phyloP scores from a whole-genome alignment of 176 grass and related monocot genomes.

The Eragrostis curvula region DNA sequence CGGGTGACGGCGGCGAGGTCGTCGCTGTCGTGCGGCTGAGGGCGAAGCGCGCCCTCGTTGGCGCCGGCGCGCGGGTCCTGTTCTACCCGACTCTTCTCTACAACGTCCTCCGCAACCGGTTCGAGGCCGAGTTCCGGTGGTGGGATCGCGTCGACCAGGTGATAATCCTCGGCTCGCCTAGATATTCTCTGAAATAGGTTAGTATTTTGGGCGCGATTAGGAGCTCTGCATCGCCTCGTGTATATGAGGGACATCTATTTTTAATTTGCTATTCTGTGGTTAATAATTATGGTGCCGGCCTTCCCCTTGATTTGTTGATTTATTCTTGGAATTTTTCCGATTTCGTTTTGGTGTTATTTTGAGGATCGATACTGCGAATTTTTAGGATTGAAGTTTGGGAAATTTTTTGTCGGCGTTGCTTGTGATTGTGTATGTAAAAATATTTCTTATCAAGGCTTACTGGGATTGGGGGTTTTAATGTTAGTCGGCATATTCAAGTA shows the following conservation, averaged over 20 bases:
- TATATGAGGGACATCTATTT: not conserved
- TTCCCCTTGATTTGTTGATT: not conserved
- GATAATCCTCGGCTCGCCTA: conserved; percentile 26
- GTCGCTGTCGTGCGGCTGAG: conserved; percentile 32
- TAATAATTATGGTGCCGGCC: not conserved
- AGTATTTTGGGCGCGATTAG: not conserved
- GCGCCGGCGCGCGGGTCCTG: conserved; percentile 76
- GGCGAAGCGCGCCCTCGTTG: conserved; percentile 78
- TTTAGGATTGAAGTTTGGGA: too few species aligned
- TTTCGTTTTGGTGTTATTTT: not conserved
- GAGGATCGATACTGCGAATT: not conserved
- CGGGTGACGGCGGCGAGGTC: conserved; percentile 17
- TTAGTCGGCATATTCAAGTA: not conserved
- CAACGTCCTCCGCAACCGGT: conserved; percentile 88
- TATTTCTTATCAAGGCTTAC: not conserved
- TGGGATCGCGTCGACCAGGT: conserved; percentile 96
- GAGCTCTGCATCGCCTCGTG: not conserved
- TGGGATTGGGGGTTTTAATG: not conserved
- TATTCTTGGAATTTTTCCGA: not conserved
- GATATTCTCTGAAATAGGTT: not conserved
- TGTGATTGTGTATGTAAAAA: not conserved
- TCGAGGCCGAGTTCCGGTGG: conserved; percentile 86
- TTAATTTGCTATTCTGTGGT: not conserved
- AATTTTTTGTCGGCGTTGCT: not conserved
- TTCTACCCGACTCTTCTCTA: conserved; percentile 96